phyloP scores from a whole-genome alignment of 345 rosid species.

The Euphorbia tirucalli region DNA sequence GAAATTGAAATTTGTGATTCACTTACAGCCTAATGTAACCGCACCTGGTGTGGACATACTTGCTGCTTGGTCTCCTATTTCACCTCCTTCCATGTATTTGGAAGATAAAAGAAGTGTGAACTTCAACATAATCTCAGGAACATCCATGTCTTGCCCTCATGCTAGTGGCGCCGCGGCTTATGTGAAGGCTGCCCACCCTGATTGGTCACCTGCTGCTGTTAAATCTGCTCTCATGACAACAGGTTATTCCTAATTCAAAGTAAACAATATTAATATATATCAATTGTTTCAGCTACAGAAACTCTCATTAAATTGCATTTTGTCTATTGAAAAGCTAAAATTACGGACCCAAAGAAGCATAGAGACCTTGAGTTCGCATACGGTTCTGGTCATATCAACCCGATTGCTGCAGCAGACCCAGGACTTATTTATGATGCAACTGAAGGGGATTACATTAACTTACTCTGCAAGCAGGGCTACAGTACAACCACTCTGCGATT shows the following conservation, averaged over 20 bases:
- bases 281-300: too few species aligned
- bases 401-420: conserved; percentile 9
- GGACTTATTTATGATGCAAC: too few species aligned
- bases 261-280: too few species aligned
- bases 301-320: neutral
- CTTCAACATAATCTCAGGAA: conserved; percentile 30
- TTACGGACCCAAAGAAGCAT: conserved; percentile 19
- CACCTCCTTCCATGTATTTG: conserved; percentile 6
- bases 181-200: conserved; percentile 33
- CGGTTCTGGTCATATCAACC: conserved; percentile 21
- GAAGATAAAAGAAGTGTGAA: conserved; percentile 10
- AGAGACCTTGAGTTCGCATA: conserved; percentile 18
- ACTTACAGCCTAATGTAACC: conserved; percentile 36
- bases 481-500: conserved; percentile 24
- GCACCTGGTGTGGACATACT: conserved; percentile 34
- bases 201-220: conserved; percentile 29
- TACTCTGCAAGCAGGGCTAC: conserved; percentile 50
- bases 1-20: neutral
- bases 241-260: conserved; percentile 11
- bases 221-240: conserved; percentile 30
- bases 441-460: conserved; percentile 34
- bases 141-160: conserved; percentile 38
- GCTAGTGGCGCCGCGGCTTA: conserved; percentile 33
- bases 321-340: conserved; percentile 4
- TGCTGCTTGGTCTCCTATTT: conserved; percentile 34